Evolutionary conservation across 208 protist species (phyloP).

Genomic region (Leishmania amazonensis): DNA sequence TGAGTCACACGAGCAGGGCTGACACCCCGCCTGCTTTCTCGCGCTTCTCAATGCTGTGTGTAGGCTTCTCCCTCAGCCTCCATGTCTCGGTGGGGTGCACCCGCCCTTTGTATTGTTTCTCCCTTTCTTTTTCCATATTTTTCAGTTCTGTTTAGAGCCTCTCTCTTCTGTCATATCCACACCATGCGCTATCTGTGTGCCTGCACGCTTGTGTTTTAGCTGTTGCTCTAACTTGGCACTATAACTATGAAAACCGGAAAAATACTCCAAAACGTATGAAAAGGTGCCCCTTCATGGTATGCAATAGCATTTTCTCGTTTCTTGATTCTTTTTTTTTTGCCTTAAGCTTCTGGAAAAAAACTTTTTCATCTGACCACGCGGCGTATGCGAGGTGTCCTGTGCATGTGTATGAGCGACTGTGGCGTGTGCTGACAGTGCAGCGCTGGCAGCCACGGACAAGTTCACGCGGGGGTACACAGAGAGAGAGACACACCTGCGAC

Average conservation of each 20-base stretch:
- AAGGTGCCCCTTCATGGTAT: neutral
- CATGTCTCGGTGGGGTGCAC: neutral
- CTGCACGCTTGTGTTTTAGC: neutral
- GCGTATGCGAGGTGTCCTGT: neutral
- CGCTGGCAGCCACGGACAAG: neutral
- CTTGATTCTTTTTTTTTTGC: neutral
- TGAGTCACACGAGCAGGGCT: neutral
- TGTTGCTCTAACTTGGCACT: neutral
- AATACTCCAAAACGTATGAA: neutral
- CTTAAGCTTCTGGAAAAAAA: neutral
- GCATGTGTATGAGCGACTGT: neutral
- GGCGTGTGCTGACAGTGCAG: constrained; percentile 1
- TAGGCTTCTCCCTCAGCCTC: neutral
- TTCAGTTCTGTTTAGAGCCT: neutral
- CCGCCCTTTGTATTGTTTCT: neutral
- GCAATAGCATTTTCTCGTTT: neutral
- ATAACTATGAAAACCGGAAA: neutral
- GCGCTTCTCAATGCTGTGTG: neutral
- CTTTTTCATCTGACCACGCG: neutral
- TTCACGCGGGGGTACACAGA: neutral
- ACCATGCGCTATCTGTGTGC: neutral
- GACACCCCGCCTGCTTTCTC: neutral
- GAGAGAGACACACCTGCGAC: neutral
- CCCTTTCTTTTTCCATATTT: neutral
- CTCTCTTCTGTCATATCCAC: neutral